Evolutionary conservation across 495 filamentous ascomycete species (phyloP), one percentile per base, ranked within the genome.

Genomic region (Podospora anserina): DNA sequence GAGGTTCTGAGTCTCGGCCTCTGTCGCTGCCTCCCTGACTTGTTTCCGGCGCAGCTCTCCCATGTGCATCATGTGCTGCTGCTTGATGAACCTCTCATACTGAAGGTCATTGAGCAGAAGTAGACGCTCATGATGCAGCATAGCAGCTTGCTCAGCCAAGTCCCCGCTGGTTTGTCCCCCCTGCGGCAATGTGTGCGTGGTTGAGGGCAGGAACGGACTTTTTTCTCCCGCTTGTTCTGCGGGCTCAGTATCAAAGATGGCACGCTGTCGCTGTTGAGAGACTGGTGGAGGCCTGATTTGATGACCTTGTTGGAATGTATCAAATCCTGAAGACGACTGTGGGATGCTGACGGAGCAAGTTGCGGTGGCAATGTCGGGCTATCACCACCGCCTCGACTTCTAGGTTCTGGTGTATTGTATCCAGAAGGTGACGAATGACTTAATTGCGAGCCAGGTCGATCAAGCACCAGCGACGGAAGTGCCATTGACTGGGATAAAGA

Each of bases 1-100:
- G 0, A 92, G 79, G 56, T 91, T 91, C 72, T 91, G 89, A 28
- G 88, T 92, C 72, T 93, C 90, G 16, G 90, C 89, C 76, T 91
- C 90, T 1, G 83, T 86, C 0, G 90, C 87, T 15, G 88, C 87
- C 69, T 91, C 88, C 67, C 83, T 82, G 53, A 92, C 86, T 66
- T 91, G 87, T 64, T 87, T 85, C 30, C 89, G 81, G 66, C 88
- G 86, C 19, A 92, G 77, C 70, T 88, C 89, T 4, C 90, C 89
- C 73, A 93, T 92, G 70, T 92, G 90, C 3, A 85, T 83, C 65
- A 91, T 82, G 75, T 92, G 89, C 71, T 92, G 90, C 66, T 89
- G 86, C 71, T 91, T 92, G 65, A 91, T 82, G 73, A 90, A 92
- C 23, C 89, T 81, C 75, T 93, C 90, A 66, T 91, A 92, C 70